These are phyloP conservation scores for Barnettozyma sucrosica DNA, from an alignment of 805 yeast species.

Conservation along the genomic window DNA sequence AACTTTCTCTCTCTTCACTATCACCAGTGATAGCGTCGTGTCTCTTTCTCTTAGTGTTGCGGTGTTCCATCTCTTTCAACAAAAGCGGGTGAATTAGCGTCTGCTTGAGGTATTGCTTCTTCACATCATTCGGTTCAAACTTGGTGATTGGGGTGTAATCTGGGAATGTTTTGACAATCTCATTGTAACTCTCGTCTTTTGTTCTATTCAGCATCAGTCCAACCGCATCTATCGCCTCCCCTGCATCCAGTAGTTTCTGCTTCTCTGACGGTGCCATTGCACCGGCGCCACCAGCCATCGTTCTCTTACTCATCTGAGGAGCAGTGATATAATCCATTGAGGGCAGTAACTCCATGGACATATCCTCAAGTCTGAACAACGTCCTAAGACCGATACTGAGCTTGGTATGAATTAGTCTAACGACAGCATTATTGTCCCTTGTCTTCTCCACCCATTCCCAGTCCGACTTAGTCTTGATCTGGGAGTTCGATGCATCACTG, in stretches of 20 bases:
- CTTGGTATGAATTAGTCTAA: constrained; percentile 9
- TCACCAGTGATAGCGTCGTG: constrained; percentile 18
- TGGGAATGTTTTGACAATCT: constrained; percentile 22
- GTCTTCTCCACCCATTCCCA: constrained; percentile 24
- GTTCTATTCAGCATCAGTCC: constrained; percentile 35
- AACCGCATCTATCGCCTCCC: constrained; percentile 34
- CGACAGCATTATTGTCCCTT: constrained; percentile 13
- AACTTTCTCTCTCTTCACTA: constrained; percentile 8
- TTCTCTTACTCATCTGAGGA: constrained; percentile 22
- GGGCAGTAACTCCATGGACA: constrained; percentile 31
- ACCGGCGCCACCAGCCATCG: constrained; percentile 15
- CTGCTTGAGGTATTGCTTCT: constrained; percentile 20
- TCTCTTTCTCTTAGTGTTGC: constrained; percentile 28
- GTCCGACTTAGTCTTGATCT: constrained; percentile 26
- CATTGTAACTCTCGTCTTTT: constrained; percentile 27
- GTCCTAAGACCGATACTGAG: constrained; percentile 13
- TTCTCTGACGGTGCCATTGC: constrained; percentile 17
- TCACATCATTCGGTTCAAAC: constrained; percentile 15
- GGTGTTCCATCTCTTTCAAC: constrained; percentile 24
- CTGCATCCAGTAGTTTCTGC: constrained; percentile 31
- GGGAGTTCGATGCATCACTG: constrained; percentile 48
- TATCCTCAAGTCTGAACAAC: constrained; percentile 9
- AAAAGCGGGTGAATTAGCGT: constrained; percentile 20
- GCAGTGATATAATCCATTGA: constrained; percentile 27
- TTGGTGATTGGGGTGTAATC: constrained; percentile 19